These are phyloP conservation scores for Linum lewisii DNA, from an alignment of 345 rosid genomes.

Conservation along the genomic window DNA sequence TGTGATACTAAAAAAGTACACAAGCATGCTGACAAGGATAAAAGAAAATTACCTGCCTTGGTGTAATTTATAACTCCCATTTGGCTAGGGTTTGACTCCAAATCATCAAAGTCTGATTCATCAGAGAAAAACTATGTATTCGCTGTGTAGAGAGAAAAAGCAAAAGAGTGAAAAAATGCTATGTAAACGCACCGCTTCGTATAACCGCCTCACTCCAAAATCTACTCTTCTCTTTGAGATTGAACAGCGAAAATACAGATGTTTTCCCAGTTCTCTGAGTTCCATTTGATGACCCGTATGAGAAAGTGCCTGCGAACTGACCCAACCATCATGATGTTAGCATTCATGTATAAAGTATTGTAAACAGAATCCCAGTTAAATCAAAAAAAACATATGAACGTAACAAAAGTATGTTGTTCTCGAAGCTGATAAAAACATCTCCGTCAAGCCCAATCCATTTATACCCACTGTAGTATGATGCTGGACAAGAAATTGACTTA, in stretches of 20 bases:
- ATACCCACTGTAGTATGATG: neutral
- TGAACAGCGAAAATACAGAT: conserved; percentile 84
- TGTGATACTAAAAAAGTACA: neutral
- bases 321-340: neutral
- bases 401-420: neutral
- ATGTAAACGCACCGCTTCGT: conserved; percentile 35
- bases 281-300: conserved; percentile 28
- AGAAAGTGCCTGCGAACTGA: neutral
- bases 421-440: neutral
- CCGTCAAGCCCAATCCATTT: neutral
- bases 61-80: conserved; percentile 60
- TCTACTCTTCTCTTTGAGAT: conserved; percentile 72
- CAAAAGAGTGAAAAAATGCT: neutral
- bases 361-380: neutral
- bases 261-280: conserved; percentile 33
- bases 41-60: conserved; percentile 51
- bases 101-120: conserved; percentile 42
- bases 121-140: neutral
- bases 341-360: neutral
- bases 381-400: neutral
- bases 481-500: neutral
- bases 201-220: conserved; percentile 91
- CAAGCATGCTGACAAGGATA: neutral
- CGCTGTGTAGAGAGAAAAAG: neutral
- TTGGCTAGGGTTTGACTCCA: conserved; percentile 44